These are phyloP conservation scores for Solioccasus polychromus DNA, from an alignment of 768 basidiomycete genomes.

Conservation along the genomic window DNA sequence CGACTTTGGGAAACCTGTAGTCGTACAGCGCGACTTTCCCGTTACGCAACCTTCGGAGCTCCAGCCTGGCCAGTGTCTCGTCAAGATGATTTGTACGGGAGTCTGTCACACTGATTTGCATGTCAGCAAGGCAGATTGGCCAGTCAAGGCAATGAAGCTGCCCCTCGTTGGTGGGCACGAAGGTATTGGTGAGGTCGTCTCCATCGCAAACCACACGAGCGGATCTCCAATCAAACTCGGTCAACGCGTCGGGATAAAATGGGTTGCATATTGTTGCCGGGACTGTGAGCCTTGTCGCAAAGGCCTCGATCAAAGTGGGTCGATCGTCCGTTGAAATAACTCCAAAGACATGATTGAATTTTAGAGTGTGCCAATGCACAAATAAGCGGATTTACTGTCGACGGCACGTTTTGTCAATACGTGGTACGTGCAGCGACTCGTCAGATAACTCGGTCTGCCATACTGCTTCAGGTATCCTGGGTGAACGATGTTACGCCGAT, in stretches of 20 bases:
- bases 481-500: constrained; percentile 76
- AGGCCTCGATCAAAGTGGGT: constrained; percentile 73
- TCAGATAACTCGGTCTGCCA: not conserved
- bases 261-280: constrained; percentile 71
- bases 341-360: not conserved
- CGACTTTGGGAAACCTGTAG: constrained; percentile 27
- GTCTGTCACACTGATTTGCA: constrained; percentile 90
- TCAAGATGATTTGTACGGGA: constrained; percentile 74
- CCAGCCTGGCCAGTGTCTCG: constrained; percentile 66
- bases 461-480: constrained; percentile 53
- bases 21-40: constrained; percentile 44
- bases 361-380: constrained; percentile 59
- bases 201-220: constrained; percentile 64
- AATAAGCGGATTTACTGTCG: constrained; percentile 67
- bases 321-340: not conserved
- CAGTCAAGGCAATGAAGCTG: constrained; percentile 49
- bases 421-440: constrained; percentile 37
- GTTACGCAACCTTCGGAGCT: constrained; percentile 56
- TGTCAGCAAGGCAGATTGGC: constrained; percentile 78
- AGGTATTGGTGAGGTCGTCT: constrained; percentile 79
- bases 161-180: constrained; percentile 84
- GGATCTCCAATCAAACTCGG: constrained; percentile 51
- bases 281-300: constrained; percentile 75
- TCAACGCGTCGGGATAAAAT: constrained; percentile 82
- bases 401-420: constrained; percentile 77